These are phyloP conservation scores for Tylopilus rubrobrunneus DNA, from an alignment of 768 basidiomycete species.

Conservation along the genomic window DNA sequence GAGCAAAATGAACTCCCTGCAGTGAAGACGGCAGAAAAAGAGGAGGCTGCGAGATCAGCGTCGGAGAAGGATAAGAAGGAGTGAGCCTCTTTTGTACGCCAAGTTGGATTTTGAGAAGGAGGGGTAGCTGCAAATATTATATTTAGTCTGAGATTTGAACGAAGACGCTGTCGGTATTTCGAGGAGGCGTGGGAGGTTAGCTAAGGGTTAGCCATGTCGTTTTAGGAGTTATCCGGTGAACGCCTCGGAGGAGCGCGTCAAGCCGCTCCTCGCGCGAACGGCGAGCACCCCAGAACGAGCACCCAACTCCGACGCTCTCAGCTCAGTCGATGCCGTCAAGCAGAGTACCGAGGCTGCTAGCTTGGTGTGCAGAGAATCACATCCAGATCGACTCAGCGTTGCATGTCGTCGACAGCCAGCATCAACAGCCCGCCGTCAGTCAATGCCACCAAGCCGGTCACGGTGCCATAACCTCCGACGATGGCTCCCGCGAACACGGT, in stretches of 20 bases:
- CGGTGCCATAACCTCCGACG: slow-evolving; percentile 1
- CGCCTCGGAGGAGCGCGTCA: slow-evolving; percentile 16
- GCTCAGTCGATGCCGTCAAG: slow-evolving; percentile 18
- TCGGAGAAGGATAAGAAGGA: slow-evolving; percentile 31
- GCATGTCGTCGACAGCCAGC: slow-evolving; percentile 25
- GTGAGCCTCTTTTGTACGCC: slow-evolving; percentile 5
- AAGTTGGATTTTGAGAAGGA: slow-evolving; percentile 2
- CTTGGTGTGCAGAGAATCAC: slow-evolving; percentile 47
- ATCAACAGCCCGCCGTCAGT: not conserved
- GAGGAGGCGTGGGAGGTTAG: slow-evolving; percentile 2
- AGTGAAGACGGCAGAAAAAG: slow-evolving; percentile 37
- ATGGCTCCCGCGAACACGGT: slow-evolving; percentile 12
- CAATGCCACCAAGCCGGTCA: not conserved
- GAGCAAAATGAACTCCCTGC: slow-evolving; percentile 45
- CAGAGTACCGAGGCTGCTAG: slow-evolving; percentile 28
- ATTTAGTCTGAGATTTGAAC: not conserved
- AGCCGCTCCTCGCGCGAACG: not conserved
- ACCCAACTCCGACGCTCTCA: not conserved
- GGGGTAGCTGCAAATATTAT: not conserved
- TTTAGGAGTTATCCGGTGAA: slow-evolving; percentile 22
- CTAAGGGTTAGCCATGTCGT: slow-evolving; percentile 19
- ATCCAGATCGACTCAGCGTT: slow-evolving; percentile 47
- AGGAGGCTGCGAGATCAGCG: slow-evolving; percentile 12
- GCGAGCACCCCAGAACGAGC: not conserved
- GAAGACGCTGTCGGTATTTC: not conserved